Percentiles rank a stretch among this genome's conserved stretches.
Conservation (phyloP, 2,329 filamentous ascomycete genomes). For the Fusarium anthophilum region DNA sequence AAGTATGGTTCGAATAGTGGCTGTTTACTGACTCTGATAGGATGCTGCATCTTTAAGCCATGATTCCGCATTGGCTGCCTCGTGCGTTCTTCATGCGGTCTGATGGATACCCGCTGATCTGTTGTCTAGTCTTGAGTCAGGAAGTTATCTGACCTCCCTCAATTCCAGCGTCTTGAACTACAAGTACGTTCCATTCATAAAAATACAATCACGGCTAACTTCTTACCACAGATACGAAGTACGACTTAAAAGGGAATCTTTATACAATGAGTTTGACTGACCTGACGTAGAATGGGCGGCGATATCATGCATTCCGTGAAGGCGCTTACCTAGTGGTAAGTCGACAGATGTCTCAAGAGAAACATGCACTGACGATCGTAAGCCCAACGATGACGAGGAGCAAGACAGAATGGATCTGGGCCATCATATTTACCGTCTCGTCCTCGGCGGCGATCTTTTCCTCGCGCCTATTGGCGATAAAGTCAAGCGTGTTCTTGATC, state of each 20-base stretch:
- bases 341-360: accelerated
- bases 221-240: background rate
- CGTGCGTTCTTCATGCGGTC: background rate
- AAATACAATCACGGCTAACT: accelerated
- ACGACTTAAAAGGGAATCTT: accelerated
- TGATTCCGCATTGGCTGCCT: background rate
- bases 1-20: accelerated
- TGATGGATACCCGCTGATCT: background rate
- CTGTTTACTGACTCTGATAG: background rate
- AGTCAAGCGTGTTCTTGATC: constrained; percentile 6
- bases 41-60: background rate
- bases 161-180: constrained; percentile 16
- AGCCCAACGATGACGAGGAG: constrained; percentile 23
- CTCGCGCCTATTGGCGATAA: constrained; percentile 6
- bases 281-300: background rate
- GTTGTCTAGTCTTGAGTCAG: background rate
- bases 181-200: background rate
- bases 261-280: background rate
- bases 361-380: accelerated
- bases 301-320: constrained; percentile 16
- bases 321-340: constrained; percentile 14
- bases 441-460: constrained; percentile 10
- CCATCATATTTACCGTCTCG: constrained; percentile 10
- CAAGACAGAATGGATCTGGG: constrained; percentile 25
- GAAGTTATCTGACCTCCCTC: background rate